These are phyloP conservation scores for Lentinula sp. DNA, from an alignment of 768 basidiomycete species.

Conservation along the genomic window DNA sequence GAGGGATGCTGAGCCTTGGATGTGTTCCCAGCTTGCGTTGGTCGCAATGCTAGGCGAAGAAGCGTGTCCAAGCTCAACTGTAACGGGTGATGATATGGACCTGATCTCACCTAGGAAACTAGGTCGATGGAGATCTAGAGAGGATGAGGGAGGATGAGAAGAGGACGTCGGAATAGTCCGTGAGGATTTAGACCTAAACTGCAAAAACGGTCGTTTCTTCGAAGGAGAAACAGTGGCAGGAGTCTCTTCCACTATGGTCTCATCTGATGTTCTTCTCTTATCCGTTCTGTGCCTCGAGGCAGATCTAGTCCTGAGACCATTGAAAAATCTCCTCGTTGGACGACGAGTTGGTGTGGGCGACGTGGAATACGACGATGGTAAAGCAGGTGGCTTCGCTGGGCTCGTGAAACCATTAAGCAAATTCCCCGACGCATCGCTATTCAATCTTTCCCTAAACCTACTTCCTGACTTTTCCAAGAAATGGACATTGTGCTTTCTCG, in stretches of 20 bases:
- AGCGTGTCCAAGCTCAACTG: neutral
- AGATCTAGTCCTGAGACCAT: neutral
- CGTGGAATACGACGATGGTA: neutral
- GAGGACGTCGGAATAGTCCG: neutral
- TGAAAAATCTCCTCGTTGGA: neutral
- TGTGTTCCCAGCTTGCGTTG: neutral
- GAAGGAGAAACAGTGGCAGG: neutral
- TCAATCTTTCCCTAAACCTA: slow-evolving; percentile 5
- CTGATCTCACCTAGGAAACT: neutral
- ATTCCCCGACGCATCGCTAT: neutral
- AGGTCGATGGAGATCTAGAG: neutral
- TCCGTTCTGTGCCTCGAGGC: neutral
- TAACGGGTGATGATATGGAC: neutral
- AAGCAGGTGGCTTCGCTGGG: neutral
- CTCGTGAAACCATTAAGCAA: neutral
- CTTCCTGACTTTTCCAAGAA: slow-evolving; percentile 3
- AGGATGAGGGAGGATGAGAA: neutral
- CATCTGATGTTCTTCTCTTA: neutral
- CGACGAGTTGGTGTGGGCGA: neutral
- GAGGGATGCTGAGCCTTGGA: neutral
- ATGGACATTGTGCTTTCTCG: neutral
- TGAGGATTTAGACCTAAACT: neutral
- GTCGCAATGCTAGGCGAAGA: neutral
- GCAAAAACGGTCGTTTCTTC: slow-evolving; percentile 2
- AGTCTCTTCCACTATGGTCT: neutral